Evolutionary conservation across 2,329 filamentous ascomycete species (phyloP).

Genomic region (Fusarium musae): DNA sequence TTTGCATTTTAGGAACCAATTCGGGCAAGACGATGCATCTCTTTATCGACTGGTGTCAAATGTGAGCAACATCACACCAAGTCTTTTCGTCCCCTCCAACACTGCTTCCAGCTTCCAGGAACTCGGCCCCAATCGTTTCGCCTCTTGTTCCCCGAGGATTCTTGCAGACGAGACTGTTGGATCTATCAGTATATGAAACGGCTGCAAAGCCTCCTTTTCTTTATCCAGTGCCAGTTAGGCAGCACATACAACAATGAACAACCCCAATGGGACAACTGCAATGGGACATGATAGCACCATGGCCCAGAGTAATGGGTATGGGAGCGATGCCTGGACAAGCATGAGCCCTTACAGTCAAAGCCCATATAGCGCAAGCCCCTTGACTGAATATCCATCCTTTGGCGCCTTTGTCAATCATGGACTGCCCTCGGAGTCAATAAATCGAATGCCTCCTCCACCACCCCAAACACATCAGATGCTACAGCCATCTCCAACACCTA

Average conservation of each 20-base stretch:
- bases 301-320: constrained; percentile 47
- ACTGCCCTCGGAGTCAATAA: constrained; percentile 62
- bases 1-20: constrained; percentile 33
- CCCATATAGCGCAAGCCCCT: constrained; percentile 58
- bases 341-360: constrained; percentile 74
- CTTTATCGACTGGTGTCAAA: constrained; percentile 33
- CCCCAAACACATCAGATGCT: constrained; percentile 49
- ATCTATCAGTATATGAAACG: not conserved
- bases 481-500: constrained; percentile 51
- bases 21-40: constrained; percentile 42
- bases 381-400: constrained; percentile 73
- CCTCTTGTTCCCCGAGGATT: constrained; percentile 7
- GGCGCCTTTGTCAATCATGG: constrained; percentile 65
- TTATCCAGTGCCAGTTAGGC: constrained; percentile 36
- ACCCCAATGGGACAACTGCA: constrained; percentile 46
- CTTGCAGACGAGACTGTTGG: constrained; percentile 2
- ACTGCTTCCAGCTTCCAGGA: constrained; percentile 24
- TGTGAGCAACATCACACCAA: constrained; percentile 41
- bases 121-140: constrained; percentile 8
- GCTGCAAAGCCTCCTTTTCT: not conserved
- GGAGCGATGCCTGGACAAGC: constrained; percentile 64
- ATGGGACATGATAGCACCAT: constrained; percentile 49
- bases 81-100: constrained; percentile 10
- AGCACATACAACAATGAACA: constrained; percentile 47
- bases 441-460: constrained; percentile 68